Conservation (phyloP, 352 stramenopile genomes). For the Globisporangium cystogenes region DNA sequence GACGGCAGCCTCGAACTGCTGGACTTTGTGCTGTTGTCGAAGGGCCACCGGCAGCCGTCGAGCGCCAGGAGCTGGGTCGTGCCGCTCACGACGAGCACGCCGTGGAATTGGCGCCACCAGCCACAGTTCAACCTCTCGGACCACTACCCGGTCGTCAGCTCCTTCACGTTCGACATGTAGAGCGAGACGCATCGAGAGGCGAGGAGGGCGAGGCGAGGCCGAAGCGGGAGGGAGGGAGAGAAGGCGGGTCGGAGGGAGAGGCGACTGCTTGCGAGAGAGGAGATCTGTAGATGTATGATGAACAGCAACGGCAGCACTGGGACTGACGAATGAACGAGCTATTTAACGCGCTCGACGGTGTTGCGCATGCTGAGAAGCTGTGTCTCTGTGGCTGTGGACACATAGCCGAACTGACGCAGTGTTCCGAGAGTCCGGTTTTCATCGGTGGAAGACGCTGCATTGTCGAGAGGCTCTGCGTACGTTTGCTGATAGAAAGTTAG, state of each 20-base stretch:
- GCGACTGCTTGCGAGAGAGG: too few relatives aligned
- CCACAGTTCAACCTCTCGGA: constrained; percentile 72
- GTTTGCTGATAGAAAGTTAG: too few relatives aligned
- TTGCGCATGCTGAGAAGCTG: not conserved
- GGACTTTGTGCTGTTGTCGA: constrained; percentile 69
- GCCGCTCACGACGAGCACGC: constrained; percentile 38
- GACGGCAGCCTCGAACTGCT: constrained; percentile 69
- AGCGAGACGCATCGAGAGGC: not conserved
- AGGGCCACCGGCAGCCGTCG: constrained; percentile 45
- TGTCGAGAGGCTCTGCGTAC: too few relatives aligned
- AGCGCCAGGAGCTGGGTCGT: constrained; percentile 53
- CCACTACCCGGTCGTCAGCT: constrained; percentile 68
- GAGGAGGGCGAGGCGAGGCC: not conserved
- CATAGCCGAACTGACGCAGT: too few relatives aligned
- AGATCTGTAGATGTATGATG: not conserved
- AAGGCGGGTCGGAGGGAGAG: not conserved
- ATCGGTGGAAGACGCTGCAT: too few relatives aligned
- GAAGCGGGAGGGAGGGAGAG: not conserved
- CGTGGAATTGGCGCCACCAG: constrained; percentile 57
- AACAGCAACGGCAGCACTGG: too few relatives aligned
- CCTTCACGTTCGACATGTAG: constrained; percentile 74
- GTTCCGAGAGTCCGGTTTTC: too few relatives aligned
- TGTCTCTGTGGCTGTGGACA: too few relatives aligned
- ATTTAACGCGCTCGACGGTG: not conserved
- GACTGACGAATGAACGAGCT: not conserved